A percentile compares a stretch with the other conserved stretches of the same genome.
phyloP scores from a whole-genome alignment of 768 basidiomycete genomes.

The Trichaptum fuscoviolaceum region DNA sequence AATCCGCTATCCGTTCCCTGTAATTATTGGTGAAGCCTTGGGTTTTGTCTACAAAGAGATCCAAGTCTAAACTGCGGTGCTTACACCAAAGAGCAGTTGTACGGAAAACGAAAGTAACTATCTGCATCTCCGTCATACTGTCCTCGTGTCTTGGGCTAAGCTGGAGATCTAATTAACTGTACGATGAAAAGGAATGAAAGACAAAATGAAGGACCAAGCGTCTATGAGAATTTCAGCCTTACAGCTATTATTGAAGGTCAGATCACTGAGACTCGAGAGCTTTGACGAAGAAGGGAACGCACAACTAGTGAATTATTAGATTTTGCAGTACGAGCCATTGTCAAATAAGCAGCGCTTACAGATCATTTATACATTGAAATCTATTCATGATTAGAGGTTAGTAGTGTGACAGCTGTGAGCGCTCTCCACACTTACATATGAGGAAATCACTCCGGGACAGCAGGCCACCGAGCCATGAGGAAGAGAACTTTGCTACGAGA shows the following conservation, averaged over 20 bases:
- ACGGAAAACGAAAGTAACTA: not conserved
- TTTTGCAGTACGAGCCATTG: not conserved
- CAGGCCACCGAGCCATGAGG: not conserved
- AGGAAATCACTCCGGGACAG: not conserved
- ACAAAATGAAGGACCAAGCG: not conserved
- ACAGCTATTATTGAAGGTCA: not conserved
- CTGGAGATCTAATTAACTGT: not conserved
- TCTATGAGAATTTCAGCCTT: not conserved
- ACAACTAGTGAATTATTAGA: not conserved
- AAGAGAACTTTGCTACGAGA: not conserved
- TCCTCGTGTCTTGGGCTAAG: not conserved
- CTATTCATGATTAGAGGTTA: not conserved
- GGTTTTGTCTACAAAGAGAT: too few species aligned
- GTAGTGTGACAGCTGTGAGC: not conserved
- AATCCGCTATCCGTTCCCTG: too few species aligned
- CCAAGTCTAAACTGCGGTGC: too few species aligned
- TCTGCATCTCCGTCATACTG: not conserved
- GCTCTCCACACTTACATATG: not conserved
- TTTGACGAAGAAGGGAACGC: not conserved
- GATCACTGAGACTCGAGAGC: not conserved
- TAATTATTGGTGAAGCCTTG: too few species aligned
- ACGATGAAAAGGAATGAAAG: not conserved
- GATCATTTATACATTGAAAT: not conserved
- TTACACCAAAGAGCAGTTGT: not conserved
- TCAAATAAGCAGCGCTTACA: not conserved